Base-by-base conservation (phyloP, 371 early-diverging fungal species). In the Lichtheimia hyalospora region DNA sequence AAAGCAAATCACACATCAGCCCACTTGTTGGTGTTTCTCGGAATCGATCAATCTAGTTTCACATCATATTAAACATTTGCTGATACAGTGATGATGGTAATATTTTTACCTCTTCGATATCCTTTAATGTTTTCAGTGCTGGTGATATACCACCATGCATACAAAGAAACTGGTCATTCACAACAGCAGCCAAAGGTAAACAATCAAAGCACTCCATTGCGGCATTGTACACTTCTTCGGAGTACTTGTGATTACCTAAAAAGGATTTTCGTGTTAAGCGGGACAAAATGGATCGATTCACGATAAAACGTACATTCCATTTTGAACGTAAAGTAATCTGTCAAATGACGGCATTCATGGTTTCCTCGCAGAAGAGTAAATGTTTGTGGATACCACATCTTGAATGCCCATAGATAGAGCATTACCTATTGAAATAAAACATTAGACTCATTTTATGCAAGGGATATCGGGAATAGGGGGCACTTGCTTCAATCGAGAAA, bases 101-200 rank as follows among this genome's bases (percentile, higher is more conserved):
- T n/a, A n/a, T n/a, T n/a, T 71, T 56, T 73, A 87, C 90, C 28
- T 69, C 72, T 15, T 89, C 81, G 60, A 97, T 77, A 68, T 97
- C 94, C 62, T 95, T 91, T 42, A 94, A 74, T 52, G 96, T 89
- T 54, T 85, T 83, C 54, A 96, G 68, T 69, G 96, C 92, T 5
- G 99, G 99, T 0, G 97, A 97, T 27, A 99, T 77, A 41, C 99
- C 99, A 51, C 99, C 99, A 69, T 99, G 99, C 75, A 99, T 92
- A 75, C 99, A 98, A 34, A 99, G 75, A 63, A 98, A 95, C 65
- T 96, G 96, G 67, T 91, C 90, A 81, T 97, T 96, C 83, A 99
- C 92, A 20, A 98, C 73, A 14, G 97, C 98, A 27, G 91, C 94
- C 52, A 99, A 82, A 6, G 99, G 99, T 46, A 99, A 79, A 24